Evolutionary conservation across 495 filamentous ascomycete species (phyloP).

Genomic region (Penicillium parvum): DNA sequence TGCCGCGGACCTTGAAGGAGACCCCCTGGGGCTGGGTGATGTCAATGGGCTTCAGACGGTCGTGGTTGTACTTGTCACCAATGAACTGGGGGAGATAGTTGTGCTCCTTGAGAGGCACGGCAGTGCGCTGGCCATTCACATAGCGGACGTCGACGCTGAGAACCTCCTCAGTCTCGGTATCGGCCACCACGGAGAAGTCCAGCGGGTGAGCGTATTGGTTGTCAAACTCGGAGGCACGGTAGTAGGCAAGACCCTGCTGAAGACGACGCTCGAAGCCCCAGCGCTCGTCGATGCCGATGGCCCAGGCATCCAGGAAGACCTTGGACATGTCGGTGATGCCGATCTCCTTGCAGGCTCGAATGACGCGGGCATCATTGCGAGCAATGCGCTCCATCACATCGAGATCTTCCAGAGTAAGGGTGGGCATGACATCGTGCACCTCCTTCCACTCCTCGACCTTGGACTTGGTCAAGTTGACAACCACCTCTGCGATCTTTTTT

Average conservation of each 20-base stretch:
- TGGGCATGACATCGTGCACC: constrained; percentile 70
- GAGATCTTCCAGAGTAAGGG: constrained; percentile 86
- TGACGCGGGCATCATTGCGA: constrained; percentile 72
- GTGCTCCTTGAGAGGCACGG: constrained; percentile 51
- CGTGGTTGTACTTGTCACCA: constrained; percentile 30
- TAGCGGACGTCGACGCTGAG: constrained; percentile 87
- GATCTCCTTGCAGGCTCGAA: constrained; percentile 77
- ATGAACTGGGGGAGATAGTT: constrained; percentile 46
- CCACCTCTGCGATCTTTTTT: constrained; percentile 61
- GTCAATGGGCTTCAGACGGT: constrained; percentile 37
- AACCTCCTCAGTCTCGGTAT: constrained; percentile 87
- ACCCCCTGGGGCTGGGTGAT: constrained; percentile 39
- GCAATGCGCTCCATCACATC: constrained; percentile 74
- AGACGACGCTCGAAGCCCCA: constrained; percentile 38
- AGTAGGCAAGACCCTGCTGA: constrained; percentile 39
- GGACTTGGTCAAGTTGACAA: constrained; percentile 62
- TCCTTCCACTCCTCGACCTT: constrained; percentile 69
- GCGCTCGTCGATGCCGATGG: constrained; percentile 37
- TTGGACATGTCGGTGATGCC: constrained; percentile 85
- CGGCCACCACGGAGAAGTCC: constrained; percentile 33
- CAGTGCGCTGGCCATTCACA: constrained; percentile 63
- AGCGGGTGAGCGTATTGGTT: constrained; percentile 41
- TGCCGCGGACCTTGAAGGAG: constrained; percentile 38
- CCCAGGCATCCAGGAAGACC: constrained; percentile 67
- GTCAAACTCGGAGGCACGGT: constrained; percentile 45